phyloP scores from a whole-genome alignment of 2,329 filamentous ascomycete genomes.

The Aureobasidium mangrovei region DNA sequence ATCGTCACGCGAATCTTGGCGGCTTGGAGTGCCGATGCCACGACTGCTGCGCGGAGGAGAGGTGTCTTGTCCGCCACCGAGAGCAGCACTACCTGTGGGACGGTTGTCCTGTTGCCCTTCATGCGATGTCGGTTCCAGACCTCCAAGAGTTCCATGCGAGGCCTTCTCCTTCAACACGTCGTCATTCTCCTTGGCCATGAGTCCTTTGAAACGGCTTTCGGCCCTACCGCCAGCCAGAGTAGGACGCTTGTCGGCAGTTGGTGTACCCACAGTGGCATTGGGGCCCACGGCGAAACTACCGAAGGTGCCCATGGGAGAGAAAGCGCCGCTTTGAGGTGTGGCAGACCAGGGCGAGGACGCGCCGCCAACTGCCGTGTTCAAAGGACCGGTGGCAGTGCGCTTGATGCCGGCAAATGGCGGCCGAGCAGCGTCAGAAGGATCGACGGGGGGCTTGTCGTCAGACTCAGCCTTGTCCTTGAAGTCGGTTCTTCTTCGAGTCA shows the following conservation, averaged over 20 bases:
- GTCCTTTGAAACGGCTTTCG: constrained; percentile 76
- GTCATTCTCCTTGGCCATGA: constrained; percentile 74
- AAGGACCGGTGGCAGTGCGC: constrained; percentile 46
- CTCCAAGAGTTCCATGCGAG: constrained; percentile 34
- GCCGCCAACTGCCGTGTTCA: constrained; percentile 41
- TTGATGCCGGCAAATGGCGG: constrained; percentile 46
- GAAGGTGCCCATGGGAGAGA: constrained; percentile 74
- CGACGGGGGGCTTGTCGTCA: constrained; percentile 30
- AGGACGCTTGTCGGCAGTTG: constrained; percentile 61
- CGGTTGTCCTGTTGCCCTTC: constrained; percentile 57
- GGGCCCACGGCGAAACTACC: constrained; percentile 71
- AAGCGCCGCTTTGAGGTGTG: constrained; percentile 52
- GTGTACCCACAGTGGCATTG: constrained; percentile 39
- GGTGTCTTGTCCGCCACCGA: constrained; percentile 66
- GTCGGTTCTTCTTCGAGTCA: constrained; percentile 54
- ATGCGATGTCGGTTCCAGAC: constrained; percentile 39
- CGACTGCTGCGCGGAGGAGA: constrained; percentile 40
- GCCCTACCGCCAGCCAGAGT: constrained; percentile 58
- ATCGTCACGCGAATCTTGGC: constrained; percentile 46
- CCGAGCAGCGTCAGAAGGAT: constrained; percentile 23
- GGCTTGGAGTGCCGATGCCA: constrained; percentile 36
- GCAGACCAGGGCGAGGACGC: constrained; percentile 50
- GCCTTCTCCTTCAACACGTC: constrained; percentile 50
- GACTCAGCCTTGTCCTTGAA: constrained; percentile 40
- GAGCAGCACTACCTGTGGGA: constrained; percentile 59